Base-by-base conservation (phyloP, 2,329 filamentous ascomycete genomes). In the Arthroderma sp. region DNA sequence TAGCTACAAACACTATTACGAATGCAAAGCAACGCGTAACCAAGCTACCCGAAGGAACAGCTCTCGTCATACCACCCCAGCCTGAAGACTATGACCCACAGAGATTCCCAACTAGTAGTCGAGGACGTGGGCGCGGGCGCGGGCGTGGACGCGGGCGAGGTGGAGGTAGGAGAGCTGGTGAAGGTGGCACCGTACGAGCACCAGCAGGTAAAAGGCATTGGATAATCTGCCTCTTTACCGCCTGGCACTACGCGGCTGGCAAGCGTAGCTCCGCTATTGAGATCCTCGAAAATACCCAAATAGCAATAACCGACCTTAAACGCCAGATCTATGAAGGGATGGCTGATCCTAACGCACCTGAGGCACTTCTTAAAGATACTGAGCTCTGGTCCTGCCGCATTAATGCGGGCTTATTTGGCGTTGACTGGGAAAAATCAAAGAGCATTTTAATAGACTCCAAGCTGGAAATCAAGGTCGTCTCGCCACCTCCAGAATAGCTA, bases 191-290 rank as follows among this genome's bases (percentile, higher is more conserved):
- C 6, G 7, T 19, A 55, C n/a, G 15, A 56, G 41, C 60, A 6
- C 19, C 57, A 1, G 57, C 56, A 2, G 55, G 60, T 3, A 70
- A 66, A 21, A 66, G 67, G 11, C 78, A 81, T 57, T 84, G 78
- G 74, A 74, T 84, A 25, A 76, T 78, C 0, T 84, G 81, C 61
- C 66, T 84, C 0, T 83, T 83, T 61, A 84, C 81, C 0, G 81
- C 78, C 1, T 64, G 67, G 2, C 67, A 68, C 1, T 79, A 74
- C 58, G 81, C 81, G 0, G 69, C 66, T 43, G 65, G 60, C 4
- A 75, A 71, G 25, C 63, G 66, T 31, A 68, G 66, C 57, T 59
- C 69, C 0, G 69, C 70, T 0, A 64, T 67, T 0, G 62, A 66
- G 13, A 81, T 84, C 38, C 55, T 83, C 9, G 62, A 62, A 2